Evolutionary conservation across 257 asterid genomes (phyloP).

Genomic region (Handroanthus guayacan): DNA sequence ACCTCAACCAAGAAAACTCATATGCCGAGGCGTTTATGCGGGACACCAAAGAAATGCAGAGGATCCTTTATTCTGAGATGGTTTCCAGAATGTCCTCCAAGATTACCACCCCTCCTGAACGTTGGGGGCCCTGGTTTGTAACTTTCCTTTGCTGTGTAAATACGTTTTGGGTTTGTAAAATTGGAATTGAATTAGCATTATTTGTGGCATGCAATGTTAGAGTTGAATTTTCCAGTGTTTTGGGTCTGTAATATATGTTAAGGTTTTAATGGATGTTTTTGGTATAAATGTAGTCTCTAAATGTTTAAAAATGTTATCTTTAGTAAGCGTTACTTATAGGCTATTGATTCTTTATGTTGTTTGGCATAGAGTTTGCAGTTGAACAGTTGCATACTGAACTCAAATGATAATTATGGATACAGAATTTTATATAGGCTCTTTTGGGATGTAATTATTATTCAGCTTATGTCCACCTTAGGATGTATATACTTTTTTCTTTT

Average conservation of each 20-base stretch:
- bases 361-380: not conserved
- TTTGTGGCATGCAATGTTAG: not conserved
- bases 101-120: conserved; percentile 79
- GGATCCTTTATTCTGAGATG: conserved; percentile 74
- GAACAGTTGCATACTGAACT: not conserved
- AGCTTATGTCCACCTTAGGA: conserved; percentile 12
- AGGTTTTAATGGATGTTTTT: not conserved
- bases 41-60: conserved; percentile 64
- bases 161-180: not conserved
- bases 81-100: conserved; percentile 71
- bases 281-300: not conserved
- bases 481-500: not conserved
- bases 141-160: conserved; percentile 11
- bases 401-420: not conserved
- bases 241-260: not conserved
- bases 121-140: conserved; percentile 91
- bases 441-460: not conserved
- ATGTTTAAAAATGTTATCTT: not conserved
- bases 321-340: not conserved
- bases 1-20: conserved; percentile 71
- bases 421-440: not conserved
- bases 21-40: conserved; percentile 80
- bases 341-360: not conserved
- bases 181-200: not conserved
- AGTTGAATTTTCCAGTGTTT: not conserved